Base-by-base conservation (phyloP, 208 protist genomes). In the Leishmania tropica region DNA sequence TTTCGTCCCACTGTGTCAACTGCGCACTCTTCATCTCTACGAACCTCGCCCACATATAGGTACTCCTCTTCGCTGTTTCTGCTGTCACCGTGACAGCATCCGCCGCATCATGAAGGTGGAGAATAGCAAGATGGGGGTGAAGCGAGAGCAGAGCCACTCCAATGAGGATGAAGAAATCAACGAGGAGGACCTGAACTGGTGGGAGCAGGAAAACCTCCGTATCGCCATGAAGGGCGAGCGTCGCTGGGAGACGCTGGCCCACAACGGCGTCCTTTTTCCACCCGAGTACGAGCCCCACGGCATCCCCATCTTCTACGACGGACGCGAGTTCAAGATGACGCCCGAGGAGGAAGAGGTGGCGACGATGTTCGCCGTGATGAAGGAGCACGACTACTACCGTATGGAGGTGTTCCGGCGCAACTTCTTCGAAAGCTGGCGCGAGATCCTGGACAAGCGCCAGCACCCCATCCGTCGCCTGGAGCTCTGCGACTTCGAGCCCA, bases 261-360 rank as follows among this genome's bases (percentile, higher is more conserved):
- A 99, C 84, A 99, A 99, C 74, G 99, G 99, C 35, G 97, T 99
- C 4, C 80, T 99, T 72, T 99, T 99, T 81, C 96, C 99, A 11
- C 98, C 99, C 10, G 80, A 84, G 47, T 99, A 99, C 85, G 88
- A 86, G 35, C 99, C 99, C 24, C 99, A 99, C 78, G 96, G 96
- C 24, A 94, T 99, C 64, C 90, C 98, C 48, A 91, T 99, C 31
- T 67, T 90, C 31, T 99, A 99, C 87, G 94, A 99, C 73, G 97
- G 97, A 11, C 83, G 91, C 68, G 80, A 87, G 47, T 96, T 99
- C 48, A 86, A 92, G 15, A 93, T 99, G 76, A 99, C 93, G 21
- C 87, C 95, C 4, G 96, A 98, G 70, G 94, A 99, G 84, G 99
- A 99, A 88, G 99, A 99, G 86, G 94, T 99, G n/a, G 99, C 99